Evolutionary conservation across 192 early-diverging fungal species (phyloP).

Genomic region (Martensiomyces pterosporus): DNA sequence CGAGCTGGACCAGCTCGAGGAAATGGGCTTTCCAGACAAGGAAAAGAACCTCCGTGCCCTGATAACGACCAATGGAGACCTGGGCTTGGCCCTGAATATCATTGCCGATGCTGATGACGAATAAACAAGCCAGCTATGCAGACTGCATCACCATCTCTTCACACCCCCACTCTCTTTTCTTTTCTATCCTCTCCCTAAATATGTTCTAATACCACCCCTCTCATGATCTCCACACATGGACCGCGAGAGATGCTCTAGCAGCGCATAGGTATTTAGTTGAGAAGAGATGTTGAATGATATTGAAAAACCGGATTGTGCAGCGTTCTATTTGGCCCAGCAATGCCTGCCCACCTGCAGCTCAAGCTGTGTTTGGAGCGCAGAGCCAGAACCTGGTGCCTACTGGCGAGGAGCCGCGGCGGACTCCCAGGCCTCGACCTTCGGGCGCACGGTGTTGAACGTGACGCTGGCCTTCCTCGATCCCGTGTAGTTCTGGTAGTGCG

Average conservation of each 20-base stretch:
- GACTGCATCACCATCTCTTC: neutral
- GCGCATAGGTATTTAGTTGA: too few relatives aligned
- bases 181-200: neutral
- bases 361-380: too few relatives aligned
- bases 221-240: too few relatives aligned
- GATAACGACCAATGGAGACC: slow-evolving; percentile 78
- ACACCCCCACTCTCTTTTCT: neutral
- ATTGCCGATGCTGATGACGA: slow-evolving; percentile 20
- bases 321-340: too few relatives aligned
- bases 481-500: slow-evolving; percentile 47
- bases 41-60: slow-evolving; percentile 83
- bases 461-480: slow-evolving; percentile 42
- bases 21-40: slow-evolving; percentile 93
- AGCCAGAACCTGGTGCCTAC: slow-evolving; percentile 3
- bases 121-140: slow-evolving; percentile 1
- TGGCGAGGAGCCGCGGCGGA: slow-evolving; percentile 19
- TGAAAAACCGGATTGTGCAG: too few relatives aligned
- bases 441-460: slow-evolving; percentile 48
- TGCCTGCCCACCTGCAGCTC: too few relatives aligned
- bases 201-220: too few relatives aligned
- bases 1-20: slow-evolving; percentile 72
- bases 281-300: too few relatives aligned
- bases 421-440: slow-evolving; percentile 45
- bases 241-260: too few relatives aligned
- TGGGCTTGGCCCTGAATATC: slow-evolving; percentile 77